Evolutionary conservation across 176 grass and related monocot species (phyloP).

Genomic region (Olyra latifolia): DNA sequence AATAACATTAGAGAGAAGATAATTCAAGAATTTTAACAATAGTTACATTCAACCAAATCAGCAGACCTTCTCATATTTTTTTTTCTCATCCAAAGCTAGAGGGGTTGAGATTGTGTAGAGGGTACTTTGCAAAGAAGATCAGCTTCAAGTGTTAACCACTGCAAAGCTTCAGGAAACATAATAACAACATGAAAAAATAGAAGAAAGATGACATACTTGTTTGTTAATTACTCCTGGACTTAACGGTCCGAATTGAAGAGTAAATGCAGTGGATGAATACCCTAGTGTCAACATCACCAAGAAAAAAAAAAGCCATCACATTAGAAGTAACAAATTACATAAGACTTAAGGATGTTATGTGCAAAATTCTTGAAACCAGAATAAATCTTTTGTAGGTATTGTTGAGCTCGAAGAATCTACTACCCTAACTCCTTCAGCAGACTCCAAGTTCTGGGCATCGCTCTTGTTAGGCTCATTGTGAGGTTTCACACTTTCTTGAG

Average conservation of each 20-base stretch:
- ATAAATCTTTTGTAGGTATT: constrained; percentile 37
- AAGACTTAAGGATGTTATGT: not conserved
- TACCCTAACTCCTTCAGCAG: constrained; percentile 24
- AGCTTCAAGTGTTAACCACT: constrained; percentile 4
- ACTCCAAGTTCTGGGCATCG: constrained; percentile 1
- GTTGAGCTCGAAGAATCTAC: not conserved
- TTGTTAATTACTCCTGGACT: constrained; percentile 32
- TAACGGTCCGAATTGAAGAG: constrained; percentile 52
- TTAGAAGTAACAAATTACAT: not conserved
- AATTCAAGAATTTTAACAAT: not conserved
- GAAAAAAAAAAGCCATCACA: not conserved
- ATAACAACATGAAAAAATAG: not conserved
- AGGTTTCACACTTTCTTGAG: constrained; percentile 30
- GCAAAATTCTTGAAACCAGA: not conserved
- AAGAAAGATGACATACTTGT: constrained; percentile 25
- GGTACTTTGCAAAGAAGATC: constrained; percentile 22
- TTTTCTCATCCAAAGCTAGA: constrained; percentile 4
- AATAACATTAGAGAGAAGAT: not conserved
- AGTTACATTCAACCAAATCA: not conserved
- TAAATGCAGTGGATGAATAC: constrained; percentile 19
- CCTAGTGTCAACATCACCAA: constrained; percentile 30
- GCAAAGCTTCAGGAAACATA: not conserved
- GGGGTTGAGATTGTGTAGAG: constrained; percentile 8
- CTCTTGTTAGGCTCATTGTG: constrained; percentile 6
- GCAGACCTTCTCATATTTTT: constrained; percentile 27